Evolutionary conservation across 2,329 filamentous ascomycete genomes (phyloP), one percentile per base, ranked within the genome.

Genomic region (Chalara sp.): DNA sequence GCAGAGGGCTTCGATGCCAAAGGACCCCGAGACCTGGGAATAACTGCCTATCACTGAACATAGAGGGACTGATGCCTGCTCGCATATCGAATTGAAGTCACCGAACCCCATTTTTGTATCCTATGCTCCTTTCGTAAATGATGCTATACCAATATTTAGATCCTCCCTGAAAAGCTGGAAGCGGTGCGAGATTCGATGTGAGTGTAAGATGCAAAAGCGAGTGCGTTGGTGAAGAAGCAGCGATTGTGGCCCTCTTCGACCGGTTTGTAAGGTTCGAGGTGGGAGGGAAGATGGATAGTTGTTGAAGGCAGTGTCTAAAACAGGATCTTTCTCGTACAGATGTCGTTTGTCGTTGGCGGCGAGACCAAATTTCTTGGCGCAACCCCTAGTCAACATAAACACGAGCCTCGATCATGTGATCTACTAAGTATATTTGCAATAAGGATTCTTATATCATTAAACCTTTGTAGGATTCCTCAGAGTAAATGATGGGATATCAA

Each of bases 1-100:
- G 76, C 93, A 99, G 65, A 84, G 81, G 51, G 93, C 83, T 68
- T 96, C 86, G 58, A 96, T 93, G 60, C 90, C 88, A 10, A 84
- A 79, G 51, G 80, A 78, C 59, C 76, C 80, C 28, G 81, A 79
- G 58, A 89, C 81, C 33, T 78, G 75, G 32, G 83, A 83, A 61
- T 86, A 80, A 44, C 85, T 80, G 13, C 93, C 93, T 60, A 99
- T 81, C 50, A 90, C 79, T 48, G 89, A 82, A 72, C 93, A 99
- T 63, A 97, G 72, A 53, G 93, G 93, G 59, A 99, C 76, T 56
- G 90, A 81, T 56, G 88, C 86, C 73, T 86, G 88, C 61, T 80
- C 76, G 80, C 93, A 99, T 74, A 97, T 86, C 61, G 78, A 76
- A 52, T 84, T 81, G 72, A 97, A 97, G 72, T 95, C 87, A 61